Evolutionary conservation across 306 rosid species (phyloP), one percentile per base, ranked within the genome.

Genomic region (Cucurbita moschata): DNA sequence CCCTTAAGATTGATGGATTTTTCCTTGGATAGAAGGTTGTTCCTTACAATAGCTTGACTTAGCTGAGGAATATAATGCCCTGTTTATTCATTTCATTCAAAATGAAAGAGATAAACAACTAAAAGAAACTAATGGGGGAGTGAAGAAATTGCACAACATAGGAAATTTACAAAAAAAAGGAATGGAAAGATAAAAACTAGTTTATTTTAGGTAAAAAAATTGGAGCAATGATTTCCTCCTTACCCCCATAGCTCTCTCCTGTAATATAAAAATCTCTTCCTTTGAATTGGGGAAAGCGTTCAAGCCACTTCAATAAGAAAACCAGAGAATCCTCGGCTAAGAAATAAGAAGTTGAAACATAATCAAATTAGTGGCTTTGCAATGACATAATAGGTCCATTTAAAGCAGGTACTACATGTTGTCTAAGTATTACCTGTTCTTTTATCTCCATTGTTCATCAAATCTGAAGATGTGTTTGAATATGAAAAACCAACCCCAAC

Each of bases 61-160:
- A 90, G 91, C 86, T 92, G 96, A 67, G 96, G 98, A 83, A 92
- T 90, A 76, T 90, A 92, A 85, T 92, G 98, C 62, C 98, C 98
- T 92, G 16, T 7, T 16, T 4, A 39, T 39, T 63, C 49, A 63
- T 39, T 38, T 39, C 69, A 60, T 60, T 13, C 8, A 62, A 62
- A 14, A 62, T 35, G 13, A 39, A 62, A 38, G 43, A 4, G 23
- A 62, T 38, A 62, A 8, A 37, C 49, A 39, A 14, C 67, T 35
- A 62, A 62, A 39, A 39, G 43, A 39, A 38, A 62, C 69, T 62
- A 8, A 7, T 62, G 9, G 6, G 23, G 23, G 49, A 16, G 43
- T 13, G 47, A n/a, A 59, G 15, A 30, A 62, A 13, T 3, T 62
- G 46, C 21, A 62, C 19, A 55, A 55, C 7, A 19, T 19, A 7